phyloP scores from a whole-genome alignment of 192 early-diverging fungal species.

The Gorgonomyces haynaldii region DNA sequence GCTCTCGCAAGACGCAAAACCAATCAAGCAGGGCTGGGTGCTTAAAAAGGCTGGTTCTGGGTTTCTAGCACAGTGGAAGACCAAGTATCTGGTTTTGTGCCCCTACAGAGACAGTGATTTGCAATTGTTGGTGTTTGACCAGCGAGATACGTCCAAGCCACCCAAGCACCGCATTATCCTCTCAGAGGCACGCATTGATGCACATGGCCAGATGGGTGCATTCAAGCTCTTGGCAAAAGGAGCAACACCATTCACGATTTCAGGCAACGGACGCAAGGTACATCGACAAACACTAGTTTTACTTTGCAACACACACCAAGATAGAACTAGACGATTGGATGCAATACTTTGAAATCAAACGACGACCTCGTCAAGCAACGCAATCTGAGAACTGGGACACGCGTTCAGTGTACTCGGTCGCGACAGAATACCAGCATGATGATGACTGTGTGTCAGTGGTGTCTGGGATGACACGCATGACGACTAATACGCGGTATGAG shows the following conservation, averaged over 20 bases:
- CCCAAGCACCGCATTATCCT: slow-evolving; percentile 34
- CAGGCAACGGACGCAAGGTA: slow-evolving; percentile 19
- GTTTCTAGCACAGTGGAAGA: slow-evolving; percentile 30
- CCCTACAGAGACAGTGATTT: neutral
- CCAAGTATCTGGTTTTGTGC: slow-evolving; percentile 34
- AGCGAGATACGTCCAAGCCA: slow-evolving; percentile 27
- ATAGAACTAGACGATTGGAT: slow-evolving; percentile 35
- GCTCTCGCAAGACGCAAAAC: slow-evolving; percentile 3
- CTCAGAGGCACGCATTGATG: slow-evolving; percentile 15
- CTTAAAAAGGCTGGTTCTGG: slow-evolving; percentile 31
- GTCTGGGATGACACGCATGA: neutral
- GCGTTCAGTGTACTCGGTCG: slow-evolving; percentile 6
- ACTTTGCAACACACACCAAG: slow-evolving; percentile 33
- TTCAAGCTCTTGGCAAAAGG: slow-evolving; percentile 9
- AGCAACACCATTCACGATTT: slow-evolving; percentile 18
- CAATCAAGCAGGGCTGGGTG: slow-evolving; percentile 40
- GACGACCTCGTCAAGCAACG: neutral
- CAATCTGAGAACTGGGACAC: slow-evolving; percentile 1
- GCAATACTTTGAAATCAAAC: neutral
- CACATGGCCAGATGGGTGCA: neutral
- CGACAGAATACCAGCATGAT: slow-evolving; percentile 2
- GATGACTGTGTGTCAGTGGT: slow-evolving; percentile 19
- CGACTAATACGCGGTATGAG: neutral
- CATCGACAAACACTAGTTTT: slow-evolving; percentile 18
- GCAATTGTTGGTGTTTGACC: slow-evolving; percentile 27